These are phyloP conservation scores for Biscogniauxia marginata DNA, from an alignment of 2,329 filamentous ascomycete genomes.

Conservation along the genomic window DNA sequence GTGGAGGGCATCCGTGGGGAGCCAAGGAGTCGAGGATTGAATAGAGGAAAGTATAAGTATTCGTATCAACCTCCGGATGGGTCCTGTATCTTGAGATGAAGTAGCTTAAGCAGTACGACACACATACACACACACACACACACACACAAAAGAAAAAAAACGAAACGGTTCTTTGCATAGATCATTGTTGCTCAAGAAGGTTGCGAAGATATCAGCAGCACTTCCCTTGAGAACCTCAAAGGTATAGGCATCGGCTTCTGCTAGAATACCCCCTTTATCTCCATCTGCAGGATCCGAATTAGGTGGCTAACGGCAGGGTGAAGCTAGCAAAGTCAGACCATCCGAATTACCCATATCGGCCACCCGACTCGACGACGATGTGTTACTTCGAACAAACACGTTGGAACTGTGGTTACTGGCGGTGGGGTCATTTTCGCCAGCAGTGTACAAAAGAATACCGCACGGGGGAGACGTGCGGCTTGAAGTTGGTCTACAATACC, in stretches of 20 bases:
- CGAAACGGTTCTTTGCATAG: not conserved
- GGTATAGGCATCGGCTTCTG: not conserved
- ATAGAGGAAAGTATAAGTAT: constrained; percentile 31
- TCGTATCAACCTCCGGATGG: constrained; percentile 6
- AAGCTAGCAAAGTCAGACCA: not conserved
- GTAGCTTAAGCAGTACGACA: not conserved
- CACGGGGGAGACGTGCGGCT: constrained; percentile 92
- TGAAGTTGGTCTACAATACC: constrained; percentile 83
- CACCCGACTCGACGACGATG: constrained; percentile 52
- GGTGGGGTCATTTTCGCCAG: constrained; percentile 89
- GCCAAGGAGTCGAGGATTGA: constrained; percentile 15
- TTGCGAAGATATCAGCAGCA: not conserved
- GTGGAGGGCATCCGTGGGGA: constrained; percentile 14
- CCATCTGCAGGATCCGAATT: not conserved
- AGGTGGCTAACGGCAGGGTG: not conserved
- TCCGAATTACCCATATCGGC: not conserved
- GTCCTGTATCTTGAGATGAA: constrained; percentile 4
- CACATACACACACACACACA: too few species aligned
- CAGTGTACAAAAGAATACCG: constrained; percentile 95
- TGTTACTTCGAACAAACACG: constrained; percentile 93
- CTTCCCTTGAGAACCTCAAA: not conserved
- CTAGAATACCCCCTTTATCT: not conserved
- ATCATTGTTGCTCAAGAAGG: not conserved
- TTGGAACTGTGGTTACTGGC: constrained; percentile 86
- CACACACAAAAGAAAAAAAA: too few species aligned